These are phyloP conservation scores for Pythium diclinum DNA, from an alignment of 352 stramenopile genomes.

Conservation along the genomic window DNA sequence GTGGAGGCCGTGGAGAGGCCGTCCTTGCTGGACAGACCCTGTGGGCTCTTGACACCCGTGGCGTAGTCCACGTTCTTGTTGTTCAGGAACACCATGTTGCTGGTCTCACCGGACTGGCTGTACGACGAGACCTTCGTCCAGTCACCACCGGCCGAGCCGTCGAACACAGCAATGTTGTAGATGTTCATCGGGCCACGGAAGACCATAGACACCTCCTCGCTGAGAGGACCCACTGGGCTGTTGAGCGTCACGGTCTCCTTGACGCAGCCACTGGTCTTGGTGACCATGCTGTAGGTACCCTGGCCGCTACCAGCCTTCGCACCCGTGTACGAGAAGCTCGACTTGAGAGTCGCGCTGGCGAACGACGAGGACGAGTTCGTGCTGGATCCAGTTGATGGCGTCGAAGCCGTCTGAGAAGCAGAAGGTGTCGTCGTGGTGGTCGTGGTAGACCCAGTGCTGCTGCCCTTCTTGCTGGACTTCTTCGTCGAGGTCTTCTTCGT, in stretches of 20 bases:
- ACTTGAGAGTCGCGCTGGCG: slow-evolving; percentile 26
- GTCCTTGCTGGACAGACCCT: slow-evolving; percentile 51
- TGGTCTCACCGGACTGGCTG: slow-evolving; percentile 27
- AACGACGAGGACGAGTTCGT: slow-evolving; percentile 25
- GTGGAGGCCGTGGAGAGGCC: slow-evolving; percentile 26
- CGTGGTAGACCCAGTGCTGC: not conserved
- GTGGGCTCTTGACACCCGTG: slow-evolving; percentile 36
- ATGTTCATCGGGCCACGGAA: slow-evolving; percentile 66
- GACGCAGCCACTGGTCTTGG: slow-evolving; percentile 32
- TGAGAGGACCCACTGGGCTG: slow-evolving; percentile 53
- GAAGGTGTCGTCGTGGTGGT: not conserved
- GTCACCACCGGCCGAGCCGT: slow-evolving; percentile 19
- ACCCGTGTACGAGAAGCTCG: slow-evolving; percentile 48
- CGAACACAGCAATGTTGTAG: slow-evolving; percentile 60
- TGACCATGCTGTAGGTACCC: slow-evolving; percentile 55
- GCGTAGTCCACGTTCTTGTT: slow-evolving; percentile 75
- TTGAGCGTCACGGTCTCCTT: slow-evolving; percentile 41
- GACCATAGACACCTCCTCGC: slow-evolving; percentile 56
- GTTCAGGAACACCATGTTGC: slow-evolving; percentile 76
- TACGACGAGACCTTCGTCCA: slow-evolving; percentile 61
- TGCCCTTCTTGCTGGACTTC: not conserved
- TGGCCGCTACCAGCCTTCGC: slow-evolving; percentile 46
- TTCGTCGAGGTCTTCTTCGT: not conserved
- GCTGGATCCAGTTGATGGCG: not conserved
- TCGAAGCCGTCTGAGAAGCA: not conserved